Percentiles rank a stretch among this genome's conserved stretches.
Evolutionary conservation across 805 yeast species (phyloP).

Genomic region (Candida patagonica): DNA sequence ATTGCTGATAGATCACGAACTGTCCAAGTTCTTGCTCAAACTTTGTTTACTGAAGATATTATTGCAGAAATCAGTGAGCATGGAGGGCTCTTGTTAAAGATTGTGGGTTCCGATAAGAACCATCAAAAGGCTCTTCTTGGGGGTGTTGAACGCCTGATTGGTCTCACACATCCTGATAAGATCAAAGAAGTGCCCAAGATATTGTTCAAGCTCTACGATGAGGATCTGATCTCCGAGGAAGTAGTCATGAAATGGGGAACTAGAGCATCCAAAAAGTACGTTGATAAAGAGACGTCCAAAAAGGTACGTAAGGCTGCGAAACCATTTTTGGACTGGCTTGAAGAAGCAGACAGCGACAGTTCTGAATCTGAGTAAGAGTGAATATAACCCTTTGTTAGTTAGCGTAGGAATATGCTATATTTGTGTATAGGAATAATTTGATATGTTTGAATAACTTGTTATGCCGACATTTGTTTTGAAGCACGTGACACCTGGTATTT

Average conservation of each 20-base stretch:
- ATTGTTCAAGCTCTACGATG: conserved; percentile 69
- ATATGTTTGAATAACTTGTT: too few relatives aligned
- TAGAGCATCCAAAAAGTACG: conserved; percentile 85
- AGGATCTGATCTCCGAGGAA: conserved; percentile 79
- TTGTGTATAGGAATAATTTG: too few relatives aligned
- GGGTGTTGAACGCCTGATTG: conserved; percentile 89
- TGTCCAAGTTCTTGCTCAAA: conserved; percentile 87
- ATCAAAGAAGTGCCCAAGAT: conserved; percentile 72
- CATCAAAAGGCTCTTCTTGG: conserved; percentile 88
- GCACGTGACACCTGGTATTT: too few relatives aligned
- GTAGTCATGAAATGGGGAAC: conserved; percentile 78
- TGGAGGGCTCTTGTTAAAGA: conserved; percentile 71
- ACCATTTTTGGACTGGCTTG: conserved; percentile 90
- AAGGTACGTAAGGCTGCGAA: conserved; percentile 94
- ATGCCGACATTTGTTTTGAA: too few relatives aligned
- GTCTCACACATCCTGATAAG: conserved; percentile 65
- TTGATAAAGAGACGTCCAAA: conserved; percentile 83
- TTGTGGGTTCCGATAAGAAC: conserved; percentile 43
- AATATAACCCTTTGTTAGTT: too few relatives aligned
- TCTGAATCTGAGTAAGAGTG: too few relatives aligned
- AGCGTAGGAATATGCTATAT: too few relatives aligned
- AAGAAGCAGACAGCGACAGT: conserved; percentile 86
- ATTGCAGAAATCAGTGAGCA: conserved; percentile 65
- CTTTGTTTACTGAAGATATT: conserved; percentile 64
- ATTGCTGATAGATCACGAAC: conserved; percentile 65